Evolutionary conservation across 2,329 filamentous ascomycete genomes (phyloP), one percentile per base, ranked within the genome.

Genomic region (Beauveria varroae): DNA sequence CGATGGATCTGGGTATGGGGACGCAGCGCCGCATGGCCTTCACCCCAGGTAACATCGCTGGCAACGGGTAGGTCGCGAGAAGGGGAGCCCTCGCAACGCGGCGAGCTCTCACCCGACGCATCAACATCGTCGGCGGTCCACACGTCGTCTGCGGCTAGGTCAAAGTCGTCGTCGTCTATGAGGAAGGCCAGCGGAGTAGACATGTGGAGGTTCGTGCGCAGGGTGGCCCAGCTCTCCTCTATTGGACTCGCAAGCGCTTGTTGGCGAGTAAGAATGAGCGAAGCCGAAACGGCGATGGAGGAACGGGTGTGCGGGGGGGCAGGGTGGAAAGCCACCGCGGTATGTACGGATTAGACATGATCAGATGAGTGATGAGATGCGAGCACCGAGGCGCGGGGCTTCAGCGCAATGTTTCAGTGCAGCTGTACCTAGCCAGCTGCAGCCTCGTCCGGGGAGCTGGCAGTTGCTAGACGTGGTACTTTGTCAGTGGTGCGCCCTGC

Each of bases 1-100:
- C 26, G 57, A 46, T 60, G 57, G 40, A 60, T 60, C 56, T 52
- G 56, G 16, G 56, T 59, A 44, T 59, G 56, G 22, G 56, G 56
- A n/a, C 56, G 56, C 30, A 24, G 22, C 14, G 46, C 18, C 7
- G 46, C 20, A 9, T 34, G 30, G 18, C 43, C 55, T 3, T 34
- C 3, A 1, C 16, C 55, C 55, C 55, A 57, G 30, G 30, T 50
- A 8, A 47, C 26, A 20, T 57, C 44, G 43, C 14, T 24, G 55
- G 44, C 55, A 30, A 41, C 44, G 20, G 44, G 44, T 5, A 57
- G 20, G 16, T 49, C 14, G 41, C 54, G 54, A 12, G n/a, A 26
- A 14, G 54, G 54, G n/a, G 54, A 57, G 26, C 26, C 54, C 1
- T 28, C 18, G 20, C 54, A n/a, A 6, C 6, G 2, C 12, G 40